Evolutionary conservation across 306 rosid species (phyloP), one percentile per base, ranked within the genome.

Genomic region (Chamaecrista fasciculata): DNA sequence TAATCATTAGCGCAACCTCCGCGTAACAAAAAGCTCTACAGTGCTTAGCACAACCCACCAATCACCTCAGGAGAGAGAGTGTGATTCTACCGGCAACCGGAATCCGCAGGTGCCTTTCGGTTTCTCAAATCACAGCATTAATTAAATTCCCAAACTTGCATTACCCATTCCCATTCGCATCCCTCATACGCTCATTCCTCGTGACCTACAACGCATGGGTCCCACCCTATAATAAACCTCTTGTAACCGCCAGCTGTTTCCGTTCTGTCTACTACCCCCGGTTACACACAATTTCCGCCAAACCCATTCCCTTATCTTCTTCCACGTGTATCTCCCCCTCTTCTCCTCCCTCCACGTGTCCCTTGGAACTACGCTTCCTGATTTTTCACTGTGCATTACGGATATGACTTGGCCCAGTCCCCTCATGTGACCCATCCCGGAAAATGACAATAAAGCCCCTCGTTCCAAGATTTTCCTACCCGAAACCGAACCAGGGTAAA

Each of bases 1-100:
- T 78, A 91, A 91, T 91, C 67, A 91, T 88, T 84, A 66, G 74
- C 66, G 77, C 78, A 91, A 81, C 92, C 80, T 80, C 87, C 86
- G 73, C 68, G 80, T 81, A 82, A 72, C 87, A 74, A 81, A 91
- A 82, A 52, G 71, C 72, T 76, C 59, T 63, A 84, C 76, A 55
- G 72, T 8, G 4, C 33, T 2, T 28, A 28, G 33, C 75, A 42
- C 57, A 59, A 71, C 11, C 33, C 69, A 6, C 87, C 90, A 81
- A 84, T 83, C 9, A 42, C 18, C 7, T 29, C 2, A 10, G 66
- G 79, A 68, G 80, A 82, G 80, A 70, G 76, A 65, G 72, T n/a
- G n/a, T n/a, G n/a, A n/a, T n/a, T n/a, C n/a, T n/a, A n/a, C n/a
- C 24, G 11, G 0, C 9, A 56, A 81, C 79, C 66, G 57, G 56